Base-by-base conservation (phyloP, 345 rosid species). In the Anastatica hierochuntica region DNA sequence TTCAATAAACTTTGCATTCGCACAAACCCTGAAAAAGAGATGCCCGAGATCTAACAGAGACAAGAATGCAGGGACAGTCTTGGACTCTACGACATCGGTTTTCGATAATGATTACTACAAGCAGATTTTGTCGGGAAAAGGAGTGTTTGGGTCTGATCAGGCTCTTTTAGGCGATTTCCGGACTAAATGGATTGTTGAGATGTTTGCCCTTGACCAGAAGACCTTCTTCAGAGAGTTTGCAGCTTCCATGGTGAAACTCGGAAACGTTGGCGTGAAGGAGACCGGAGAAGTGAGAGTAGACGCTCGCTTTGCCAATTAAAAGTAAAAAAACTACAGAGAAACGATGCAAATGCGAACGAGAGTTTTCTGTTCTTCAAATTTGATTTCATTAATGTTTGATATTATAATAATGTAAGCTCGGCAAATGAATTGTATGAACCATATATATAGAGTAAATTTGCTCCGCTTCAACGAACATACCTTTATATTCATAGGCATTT, bases 81-180 rank as follows among this genome's bases (percentile, higher is more conserved):
- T 85, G 75, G 94, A 89, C 69, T 43, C 81, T 0, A 79, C 94
- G 2, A 14, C 82, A 4, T 41, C 94, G 3, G 68, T 65, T 33
- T 85, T 83, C 15, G 90, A 83, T 49, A 83, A 81, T 36, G 69
- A 63, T 52, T 85, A 89, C 59, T 89, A 75, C 80, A 77, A 72
- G 63, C 82, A 72, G 42, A 66, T 81, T 3, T 15, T 70, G 65
- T 71, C 52, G 1, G 82, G 84, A 8, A 74, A 72, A 57, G 85
- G 88, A 4, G 79, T 83, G 43, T 80, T 85, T 42, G 79, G 75
- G 10, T 85, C 88, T 7, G 90, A 85, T 54, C 94, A 83, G 64
- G 73, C 69, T 1, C 52, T 89, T 69, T 45, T 70, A 1, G 57
- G 68, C 2, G 81, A 83, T 50, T 40, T 27, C 53, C 66, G 85